phyloP scores from a whole-genome alignment of 805 yeast species.

The Candida chauliodis region DNA sequence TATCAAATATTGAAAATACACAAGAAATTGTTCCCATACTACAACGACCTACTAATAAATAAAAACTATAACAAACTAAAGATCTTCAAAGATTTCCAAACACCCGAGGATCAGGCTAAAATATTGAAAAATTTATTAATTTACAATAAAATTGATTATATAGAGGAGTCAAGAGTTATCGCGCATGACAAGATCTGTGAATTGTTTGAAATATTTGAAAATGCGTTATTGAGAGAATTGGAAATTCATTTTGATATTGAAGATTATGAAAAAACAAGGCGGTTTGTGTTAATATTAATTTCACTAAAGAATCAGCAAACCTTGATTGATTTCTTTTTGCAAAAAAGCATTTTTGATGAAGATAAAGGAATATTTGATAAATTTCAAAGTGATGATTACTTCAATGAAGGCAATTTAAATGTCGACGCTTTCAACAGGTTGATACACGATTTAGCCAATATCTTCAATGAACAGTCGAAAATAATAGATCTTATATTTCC shows the following conservation, averaged over 20 bases:
- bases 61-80: constrained; percentile 39
- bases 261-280: constrained; percentile 38
- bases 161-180: constrained; percentile 23
- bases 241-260: constrained; percentile 52
- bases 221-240: constrained; percentile 65
- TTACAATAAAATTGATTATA: constrained; percentile 34
- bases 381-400: constrained; percentile 23
- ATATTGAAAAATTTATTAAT: constrained; percentile 38
- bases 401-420: constrained; percentile 10
- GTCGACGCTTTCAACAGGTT: constrained; percentile 20
- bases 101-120: constrained; percentile 52
- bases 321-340: constrained; percentile 41
- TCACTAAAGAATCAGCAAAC: constrained; percentile 40
- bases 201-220: constrained; percentile 65
- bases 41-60: constrained; percentile 42
- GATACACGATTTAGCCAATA: constrained; percentile 25
- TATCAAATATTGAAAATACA: constrained; percentile 37
- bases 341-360: constrained; percentile 39
- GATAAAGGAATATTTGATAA: constrained; percentile 26
- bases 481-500: constrained; percentile 46
- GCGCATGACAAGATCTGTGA: constrained; percentile 47
- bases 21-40: constrained; percentile 38
- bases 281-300: constrained; percentile 33
- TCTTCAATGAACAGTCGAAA: constrained; percentile 35
- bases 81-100: constrained; percentile 43